phyloP scores from a whole-genome alignment of 179 eudicot species.

The Corrigiola litoralis region DNA sequence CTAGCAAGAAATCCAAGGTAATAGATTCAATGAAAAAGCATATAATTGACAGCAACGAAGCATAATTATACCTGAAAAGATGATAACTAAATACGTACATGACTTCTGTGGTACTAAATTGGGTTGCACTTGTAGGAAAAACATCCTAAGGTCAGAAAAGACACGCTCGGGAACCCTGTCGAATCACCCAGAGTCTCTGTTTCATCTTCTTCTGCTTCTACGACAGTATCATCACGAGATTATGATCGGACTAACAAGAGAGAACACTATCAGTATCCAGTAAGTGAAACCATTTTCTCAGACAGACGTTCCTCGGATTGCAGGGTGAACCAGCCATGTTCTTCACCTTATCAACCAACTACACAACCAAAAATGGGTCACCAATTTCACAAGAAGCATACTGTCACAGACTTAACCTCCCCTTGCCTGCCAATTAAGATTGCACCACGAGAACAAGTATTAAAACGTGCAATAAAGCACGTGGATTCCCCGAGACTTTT shows the following conservation, averaged over 20 bases:
- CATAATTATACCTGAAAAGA: not conserved
- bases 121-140: conserved; percentile 27
- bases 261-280: conserved; percentile 1
- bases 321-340: not conserved
- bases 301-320: conserved; percentile 1
- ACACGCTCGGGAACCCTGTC: conserved; percentile 9
- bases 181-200: conserved; percentile 30
- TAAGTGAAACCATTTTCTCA: not conserved
- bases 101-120: conserved; percentile 1
- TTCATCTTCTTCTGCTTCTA: conserved; percentile 25
- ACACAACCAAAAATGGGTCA: conserved; percentile 8
- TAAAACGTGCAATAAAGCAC: conserved; percentile 11
- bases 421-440: conserved; percentile 15
- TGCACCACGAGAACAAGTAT: conserved; percentile 13
- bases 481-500: conserved; percentile 29
- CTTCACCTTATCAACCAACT: conserved; percentile 10
- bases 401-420: not conserved
- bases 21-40: not conserved
- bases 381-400: conserved; percentile 10
- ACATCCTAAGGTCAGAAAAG: conserved; percentile 10
- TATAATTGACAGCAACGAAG: not conserved
- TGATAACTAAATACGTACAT: not conserved
- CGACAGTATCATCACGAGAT: conserved; percentile 19
- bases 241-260: conserved; percentile 4
- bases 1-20: conserved; percentile 27